A percentile compares a stretch with the other conserved stretches of the same genome.
phyloP scores from a whole-genome alignment of 768 basidiomycete species.

The Tylopilus felleus region DNA sequence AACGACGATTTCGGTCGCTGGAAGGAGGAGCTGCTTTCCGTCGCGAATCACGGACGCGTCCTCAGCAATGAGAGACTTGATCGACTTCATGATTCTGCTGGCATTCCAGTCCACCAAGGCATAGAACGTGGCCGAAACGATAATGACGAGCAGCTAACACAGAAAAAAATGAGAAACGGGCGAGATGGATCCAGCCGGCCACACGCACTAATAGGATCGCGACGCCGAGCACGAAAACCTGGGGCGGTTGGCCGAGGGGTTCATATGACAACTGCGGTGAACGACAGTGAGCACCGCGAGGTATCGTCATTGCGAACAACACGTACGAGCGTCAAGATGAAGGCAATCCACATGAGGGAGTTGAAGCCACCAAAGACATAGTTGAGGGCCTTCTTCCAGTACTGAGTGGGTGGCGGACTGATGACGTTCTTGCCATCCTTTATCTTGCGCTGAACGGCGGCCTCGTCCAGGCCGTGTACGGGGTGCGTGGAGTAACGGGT shows the following conservation, averaged over 20 bases:
- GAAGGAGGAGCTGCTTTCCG: constrained; percentile 41
- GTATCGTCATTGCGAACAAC: not conserved
- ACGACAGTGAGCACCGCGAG: constrained; percentile 9
- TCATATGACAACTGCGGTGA: constrained; percentile 43
- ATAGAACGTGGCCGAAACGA: constrained; percentile 42
- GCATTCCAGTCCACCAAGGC: constrained; percentile 49
- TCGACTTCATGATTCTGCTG: constrained; percentile 46
- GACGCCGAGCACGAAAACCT: constrained; percentile 43
- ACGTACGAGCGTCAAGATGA: constrained; percentile 42
- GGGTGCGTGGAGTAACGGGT: constrained; percentile 44
- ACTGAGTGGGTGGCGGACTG: constrained; percentile 43
- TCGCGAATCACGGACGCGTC: constrained; percentile 54
- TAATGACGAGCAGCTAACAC: constrained; percentile 37
- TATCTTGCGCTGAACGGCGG: constrained; percentile 37
- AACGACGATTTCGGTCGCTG: constrained; percentile 53
- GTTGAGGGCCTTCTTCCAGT: constrained; percentile 46
- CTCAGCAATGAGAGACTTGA: constrained; percentile 56
- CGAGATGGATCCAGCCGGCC: not conserved
- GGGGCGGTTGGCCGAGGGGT: constrained; percentile 45
- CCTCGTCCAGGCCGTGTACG: constrained; percentile 41
- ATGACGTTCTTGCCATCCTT: constrained; percentile 45
- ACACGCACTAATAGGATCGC: constrained; percentile 42
- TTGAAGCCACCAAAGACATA: constrained; percentile 59
- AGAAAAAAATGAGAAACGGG: constrained; percentile 11
- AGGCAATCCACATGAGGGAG: constrained; percentile 51